A percentile compares a stretch with the other conserved stretches of the same genome.
Conservation (phyloP, 2,329 filamentous ascomycete genomes). For the Aspergillus neotritici region DNA sequence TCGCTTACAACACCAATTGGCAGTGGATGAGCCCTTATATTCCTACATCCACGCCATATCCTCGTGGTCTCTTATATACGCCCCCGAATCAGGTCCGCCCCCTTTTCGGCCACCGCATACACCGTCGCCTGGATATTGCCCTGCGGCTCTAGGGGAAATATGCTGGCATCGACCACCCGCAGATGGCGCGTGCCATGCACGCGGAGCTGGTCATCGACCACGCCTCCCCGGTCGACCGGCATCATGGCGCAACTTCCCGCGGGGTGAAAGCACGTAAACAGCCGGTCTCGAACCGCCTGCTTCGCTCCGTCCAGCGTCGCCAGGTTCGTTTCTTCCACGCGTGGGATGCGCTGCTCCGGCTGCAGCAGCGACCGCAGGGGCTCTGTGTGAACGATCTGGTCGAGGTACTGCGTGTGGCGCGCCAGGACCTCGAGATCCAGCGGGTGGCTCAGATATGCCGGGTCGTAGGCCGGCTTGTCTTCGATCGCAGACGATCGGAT, state of each 20-base stretch:
- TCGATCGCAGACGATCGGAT: constrained; percentile 26
- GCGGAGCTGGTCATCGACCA: constrained; percentile 22
- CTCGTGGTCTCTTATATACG: too few species aligned
- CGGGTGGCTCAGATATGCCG: constrained; percentile 41
- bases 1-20: too few species aligned
- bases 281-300: constrained; percentile 17
- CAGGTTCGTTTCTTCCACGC: constrained; percentile 5
- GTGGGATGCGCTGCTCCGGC: constrained; percentile 9
- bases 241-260: constrained; percentile 31
- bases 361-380: constrained; percentile 17
- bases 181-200: constrained; percentile 28
- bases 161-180: constrained; percentile 14
- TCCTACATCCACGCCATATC: too few species aligned
- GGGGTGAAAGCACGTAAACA: constrained; percentile 25
- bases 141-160: constrained; percentile 1
- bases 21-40: too few species aligned
- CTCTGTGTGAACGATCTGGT: constrained; percentile 16
- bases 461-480: constrained; percentile 40
- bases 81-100: not conserved
- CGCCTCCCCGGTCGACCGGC: constrained; percentile 22
- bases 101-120: not conserved
- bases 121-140: not conserved
- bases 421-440: constrained; percentile 40
- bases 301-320: constrained; percentile 13
- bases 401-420: constrained; percentile 23